phyloP scores from a whole-genome alignment of 225 moss, liverwort and hornwort genomes.

The Lunularia cruciata region DNA sequence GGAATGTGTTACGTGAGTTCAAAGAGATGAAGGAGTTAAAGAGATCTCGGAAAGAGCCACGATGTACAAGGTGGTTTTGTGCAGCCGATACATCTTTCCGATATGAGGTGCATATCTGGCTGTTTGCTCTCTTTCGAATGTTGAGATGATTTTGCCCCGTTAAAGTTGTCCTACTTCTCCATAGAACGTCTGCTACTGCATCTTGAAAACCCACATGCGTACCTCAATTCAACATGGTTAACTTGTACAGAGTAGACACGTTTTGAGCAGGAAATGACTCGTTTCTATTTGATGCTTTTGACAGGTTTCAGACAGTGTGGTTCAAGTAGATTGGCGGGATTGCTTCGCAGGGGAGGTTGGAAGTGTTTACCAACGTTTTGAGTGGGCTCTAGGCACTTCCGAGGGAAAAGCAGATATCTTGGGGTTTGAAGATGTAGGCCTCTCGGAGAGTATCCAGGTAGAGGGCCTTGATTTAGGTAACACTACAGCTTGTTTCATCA shows the following conservation, averaged over 20 bases:
- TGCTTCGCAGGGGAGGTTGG: constrained; percentile 95
- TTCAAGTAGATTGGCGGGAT: constrained; percentile 97
- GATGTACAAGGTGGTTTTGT: constrained; percentile 97
- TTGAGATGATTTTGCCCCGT: not conserved
- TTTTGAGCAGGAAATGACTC: constrained; percentile 4
- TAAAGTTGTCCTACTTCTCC: not conserved
- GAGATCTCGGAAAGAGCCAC: constrained; percentile 91
- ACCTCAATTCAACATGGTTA: not conserved
- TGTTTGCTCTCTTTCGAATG: no score
- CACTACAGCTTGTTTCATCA: constrained; percentile 81
- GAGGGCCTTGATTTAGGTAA: constrained; percentile 84
- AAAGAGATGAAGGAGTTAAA: constrained; percentile 99
- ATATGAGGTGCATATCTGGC: constrained; percentile 72
- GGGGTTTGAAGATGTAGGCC: constrained; percentile 93
- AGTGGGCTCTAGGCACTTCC: constrained; percentile 94
- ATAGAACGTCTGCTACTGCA: not conserved
- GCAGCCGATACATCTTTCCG: constrained; percentile 94
- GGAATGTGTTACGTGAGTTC: constrained; percentile 98
- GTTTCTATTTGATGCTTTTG: constrained; percentile 10
- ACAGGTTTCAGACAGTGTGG: constrained; percentile 92
- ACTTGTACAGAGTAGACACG: no score
- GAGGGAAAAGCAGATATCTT: constrained; percentile 94
- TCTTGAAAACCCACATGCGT: not conserved
- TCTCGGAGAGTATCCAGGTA: constrained; percentile 79
- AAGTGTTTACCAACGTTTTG: constrained; percentile 89